Base-by-base conservation (phyloP, 257 asterid genomes). In the Lavandula angustifolia region DNA sequence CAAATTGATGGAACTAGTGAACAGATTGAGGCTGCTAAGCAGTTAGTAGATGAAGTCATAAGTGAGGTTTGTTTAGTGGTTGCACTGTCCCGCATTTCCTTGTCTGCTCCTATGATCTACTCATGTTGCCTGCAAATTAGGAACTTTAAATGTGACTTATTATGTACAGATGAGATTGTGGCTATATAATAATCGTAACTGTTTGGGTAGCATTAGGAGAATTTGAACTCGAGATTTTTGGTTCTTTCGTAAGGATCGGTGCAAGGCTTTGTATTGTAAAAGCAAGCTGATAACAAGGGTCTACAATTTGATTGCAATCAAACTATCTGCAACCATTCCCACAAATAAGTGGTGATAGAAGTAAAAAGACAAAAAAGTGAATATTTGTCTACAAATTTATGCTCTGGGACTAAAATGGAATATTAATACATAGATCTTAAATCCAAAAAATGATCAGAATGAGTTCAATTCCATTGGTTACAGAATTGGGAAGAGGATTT, bases 1-100 rank as follows among this genome's bases (percentile, higher is more conserved):
- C 98, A 92, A 68, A 92, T 92, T 72, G 96, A 92, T 50, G 96
- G 98, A 40, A 76, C 89, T 33, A 80, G 80, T 66, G 98, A 92
- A 51, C 95, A 89, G 79, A 85, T 92, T 74, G 98, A 92, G 73
- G 79, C 81, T 78, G 98, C 98, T 16, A 92, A 87, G 72, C 81
- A 69, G 62, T 64, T 87, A 79, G 89, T 92, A 47, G 71, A 77
- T 65, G 98, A 92, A 84, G 98, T 87, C 54, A 92, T 73, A 64
- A 80, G 89, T 68, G 98, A 89, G 98, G 98, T 92, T 86, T 88
- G 88, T 76, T 49, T 22, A 42, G 37, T 67, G 53, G 52, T 80
- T 71, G 75, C 60, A 34, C 46, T 8, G 4, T 11, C 62, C 43
- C 53, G 53, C 9, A 31, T 44, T 8, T 35, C 47, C 8, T 56